Evolutionary conservation across 306 rosid genomes (phyloP), one percentile per base, ranked within the genome.

Genomic region (Nissolia schottii): DNA sequence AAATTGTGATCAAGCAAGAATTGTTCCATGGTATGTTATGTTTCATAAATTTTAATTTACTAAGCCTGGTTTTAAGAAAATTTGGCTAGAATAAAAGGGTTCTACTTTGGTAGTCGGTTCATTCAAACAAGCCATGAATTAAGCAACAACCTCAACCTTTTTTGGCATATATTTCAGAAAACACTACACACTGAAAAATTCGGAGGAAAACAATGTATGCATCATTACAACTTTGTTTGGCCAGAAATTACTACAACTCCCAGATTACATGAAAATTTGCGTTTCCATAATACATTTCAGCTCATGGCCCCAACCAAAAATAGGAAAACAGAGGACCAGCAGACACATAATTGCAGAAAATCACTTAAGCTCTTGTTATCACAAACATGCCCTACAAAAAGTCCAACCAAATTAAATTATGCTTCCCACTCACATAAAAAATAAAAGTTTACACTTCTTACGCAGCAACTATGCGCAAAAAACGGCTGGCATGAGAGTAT

Each of bases 401-500:
- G 50, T 46, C 45, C 53, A 83, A 40, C 74, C 53, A 68, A 73
- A 74, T 35, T 66, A 68, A 73, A 74, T 35, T 66, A 49, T 77
- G 51, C 77, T 70, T 53, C 74, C 54, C 60, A 75, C n/a, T n/a
- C n/a, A n/a, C n/a, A n/a, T n/a, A n/a, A n/a, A n/a, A n/a, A n/a
- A n/a, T n/a, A n/a, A n/a, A n/a, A n/a, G n/a, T n/a, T n/a, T n/a
- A n/a, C n/a, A n/a, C n/a, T n/a, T n/a, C n/a, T n/a, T n/a, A n/a
- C 50, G 75, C 62, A 45, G 78, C 79, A 80, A 73, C 63, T 57
- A 77, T 57, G 49, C 38, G 82, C 53, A 70, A 75, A 31, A 34
- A 78, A 55, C 50, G 16, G 64, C 74, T 59, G 69, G 73, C 51
- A 37, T 43, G 49, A 37, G 71, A 25, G n/a, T n/a, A n/a, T n/a